Percentiles rank a stretch among this genome's conserved stretches.
Evolutionary conservation across 768 basidiomycete genomes (phyloP).

Genomic region (Lanmaoa rubissima): DNA sequence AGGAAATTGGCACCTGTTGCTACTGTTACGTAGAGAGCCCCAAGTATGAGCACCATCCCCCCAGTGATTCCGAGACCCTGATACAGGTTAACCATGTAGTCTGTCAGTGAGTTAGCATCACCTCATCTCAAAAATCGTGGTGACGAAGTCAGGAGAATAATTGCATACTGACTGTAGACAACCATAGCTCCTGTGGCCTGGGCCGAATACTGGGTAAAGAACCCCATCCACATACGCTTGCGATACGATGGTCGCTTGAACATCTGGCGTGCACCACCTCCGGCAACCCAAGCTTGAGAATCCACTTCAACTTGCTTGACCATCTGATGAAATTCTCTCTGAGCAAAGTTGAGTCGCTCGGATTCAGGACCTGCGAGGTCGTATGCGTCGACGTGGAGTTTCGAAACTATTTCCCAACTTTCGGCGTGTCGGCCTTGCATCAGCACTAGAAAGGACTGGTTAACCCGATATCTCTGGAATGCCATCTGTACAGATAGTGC

Average conservation of each 20-base stretch:
- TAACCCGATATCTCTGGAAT: neutral
- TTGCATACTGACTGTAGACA: neutral
- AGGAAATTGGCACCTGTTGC: neutral
- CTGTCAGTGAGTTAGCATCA: neutral
- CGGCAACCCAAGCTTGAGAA: neutral
- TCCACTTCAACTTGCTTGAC: neutral
- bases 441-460: neutral
- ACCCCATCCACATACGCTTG: conserved; percentile 3
- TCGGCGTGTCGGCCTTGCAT: neutral
- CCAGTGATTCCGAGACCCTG: neutral
- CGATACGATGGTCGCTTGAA: conserved; percentile 1
- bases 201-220: neutral
- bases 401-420: neutral
- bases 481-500: neutral
- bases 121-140: neutral
- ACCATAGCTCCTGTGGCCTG: neutral
- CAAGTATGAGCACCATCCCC: neutral
- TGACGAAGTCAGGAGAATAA: neutral
- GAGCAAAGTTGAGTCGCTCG: neutral
- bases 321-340: neutral
- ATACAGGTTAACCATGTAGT: neutral
- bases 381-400: neutral
- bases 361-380: neutral
- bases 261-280: neutral
- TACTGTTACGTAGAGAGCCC: neutral